Conservation (phyloP, 306 rosid species). For the Ochetophila trinervis region DNA sequence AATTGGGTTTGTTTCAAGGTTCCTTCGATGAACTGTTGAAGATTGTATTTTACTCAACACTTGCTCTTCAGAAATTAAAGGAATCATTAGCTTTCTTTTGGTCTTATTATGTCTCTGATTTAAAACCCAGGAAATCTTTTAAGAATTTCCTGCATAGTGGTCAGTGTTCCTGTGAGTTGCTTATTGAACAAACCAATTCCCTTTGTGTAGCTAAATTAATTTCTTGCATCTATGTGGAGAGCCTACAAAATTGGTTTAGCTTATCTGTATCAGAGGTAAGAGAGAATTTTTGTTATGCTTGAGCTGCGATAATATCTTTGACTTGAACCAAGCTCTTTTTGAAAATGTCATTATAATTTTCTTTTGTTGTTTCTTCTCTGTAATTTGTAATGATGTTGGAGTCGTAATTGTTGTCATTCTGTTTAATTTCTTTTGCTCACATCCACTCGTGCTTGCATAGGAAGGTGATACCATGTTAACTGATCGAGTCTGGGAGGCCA, state of each 20-base stretch:
- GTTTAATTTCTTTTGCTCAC: constrained; percentile 27
- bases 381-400: background rate
- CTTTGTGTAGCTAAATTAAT: background rate
- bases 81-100: too few relatives aligned
- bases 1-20: too few relatives aligned
- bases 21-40: too few relatives aligned
- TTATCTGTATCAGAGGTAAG: background rate
- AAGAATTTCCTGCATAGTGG: too few relatives aligned
- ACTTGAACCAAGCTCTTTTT: constrained; percentile 17
- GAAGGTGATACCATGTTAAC: constrained; percentile 92
- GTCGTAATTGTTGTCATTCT: background rate
- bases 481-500: constrained; percentile 91
- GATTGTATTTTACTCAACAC: too few relatives aligned
- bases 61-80: too few relatives aligned
- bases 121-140: too few relatives aligned
- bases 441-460: constrained; percentile 37
- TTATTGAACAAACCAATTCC: background rate
- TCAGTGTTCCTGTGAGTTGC: background rate
- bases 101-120: too few relatives aligned
- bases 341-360: background rate
- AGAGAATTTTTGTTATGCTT: background rate
- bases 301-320: constrained; percentile 19
- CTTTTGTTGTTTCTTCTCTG: too few relatives aligned
- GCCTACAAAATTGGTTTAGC: background rate
- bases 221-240: background rate